Evolutionary conservation across 768 basidiomycete species (phyloP), one percentile per base, ranked within the genome.

Genomic region (Boletus insuetus): DNA sequence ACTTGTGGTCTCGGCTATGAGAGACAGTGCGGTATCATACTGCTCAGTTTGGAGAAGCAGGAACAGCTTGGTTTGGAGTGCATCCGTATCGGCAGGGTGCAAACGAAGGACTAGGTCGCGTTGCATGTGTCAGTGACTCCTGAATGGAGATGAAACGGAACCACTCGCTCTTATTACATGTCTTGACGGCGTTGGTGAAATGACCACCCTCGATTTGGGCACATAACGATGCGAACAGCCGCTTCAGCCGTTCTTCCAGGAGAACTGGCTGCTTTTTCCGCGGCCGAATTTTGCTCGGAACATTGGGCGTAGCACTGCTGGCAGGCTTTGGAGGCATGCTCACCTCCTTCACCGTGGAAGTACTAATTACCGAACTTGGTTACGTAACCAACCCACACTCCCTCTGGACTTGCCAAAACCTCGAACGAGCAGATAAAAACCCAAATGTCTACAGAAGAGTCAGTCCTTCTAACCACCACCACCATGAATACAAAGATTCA

Each of bases 181-280:
- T 94, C 80, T 87, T 91, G 66, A 94, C 80, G 26, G 92, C 93
- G 64, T 92, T 93, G 42, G 74, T 72, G 67, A 92, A 86, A 73
- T 94, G 85, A 2, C 88, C 90, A n/a, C 88, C 91, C 58, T 95
- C 91, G 62, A 95, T 86, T 69, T 96, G 94, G 11, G 90, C 88
- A 67, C 84, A 87, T 4, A 97, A 74, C 38, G 90, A 89, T 46
- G 82, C 84, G 73, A 89, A 94, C 49, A 89, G 75, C 17, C 84
- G 80, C 64, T 81, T 85, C 48, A 80, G 48, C 58, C 63, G 68
- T 59, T 61, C 68, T 16, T 63, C 64, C 49, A 62, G 32, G 2
- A 54, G 29, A 46, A 63, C 58, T 47, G 63, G 54, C 55, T 64
- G 58, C 43, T 68, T 64, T 56, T 62, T 60, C 54, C 57, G 62